phyloP scores from a whole-genome alignment of 1,139 yeast genomes.

The Lodderomyces jiufengensis region DNA sequence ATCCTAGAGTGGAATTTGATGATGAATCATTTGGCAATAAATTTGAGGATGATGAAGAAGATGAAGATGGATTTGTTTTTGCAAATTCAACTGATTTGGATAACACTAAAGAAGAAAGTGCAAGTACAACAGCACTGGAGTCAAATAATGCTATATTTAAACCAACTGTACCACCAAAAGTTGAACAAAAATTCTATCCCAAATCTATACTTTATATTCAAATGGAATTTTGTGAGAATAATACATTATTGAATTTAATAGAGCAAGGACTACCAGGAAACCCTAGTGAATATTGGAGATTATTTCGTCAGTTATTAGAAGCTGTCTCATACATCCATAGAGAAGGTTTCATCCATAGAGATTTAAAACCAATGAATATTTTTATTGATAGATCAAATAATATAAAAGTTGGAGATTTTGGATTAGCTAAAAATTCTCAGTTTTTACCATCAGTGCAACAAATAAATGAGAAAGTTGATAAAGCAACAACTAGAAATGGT shows the following conservation, averaged over 20 bases:
- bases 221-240: constrained; percentile 98
- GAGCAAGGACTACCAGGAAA: constrained; percentile 72
- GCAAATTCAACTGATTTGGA: constrained; percentile 21
- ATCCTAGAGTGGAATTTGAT: constrained; percentile 59
- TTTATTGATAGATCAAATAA: constrained; percentile 88
- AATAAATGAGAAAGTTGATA: neutral
- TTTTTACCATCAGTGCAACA: constrained; percentile 16
- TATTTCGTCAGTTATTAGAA: constrained; percentile 83
- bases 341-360: constrained; percentile 93
- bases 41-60: constrained; percentile 23
- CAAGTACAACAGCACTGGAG: too few species aligned
- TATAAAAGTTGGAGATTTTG: constrained; percentile 95
- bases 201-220: constrained; percentile 74
- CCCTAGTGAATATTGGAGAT: constrained; percentile 82
- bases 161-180: constrained; percentile 11
- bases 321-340: constrained; percentile 89
- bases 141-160: neutral
- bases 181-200: constrained; percentile 5
- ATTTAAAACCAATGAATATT: constrained; percentile 91
- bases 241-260: constrained; percentile 79
- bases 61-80: constrained; percentile 27
- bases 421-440: constrained; percentile 80
- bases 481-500: constrained; percentile 33
- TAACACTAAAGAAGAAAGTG: neutral
- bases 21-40: constrained; percentile 26